Percentiles rank a stretch among this genome's conserved stretches.
Evolutionary conservation across 2,329 filamentous ascomycete species (phyloP).

Genomic region (Cryphonectria nitschkei): DNA sequence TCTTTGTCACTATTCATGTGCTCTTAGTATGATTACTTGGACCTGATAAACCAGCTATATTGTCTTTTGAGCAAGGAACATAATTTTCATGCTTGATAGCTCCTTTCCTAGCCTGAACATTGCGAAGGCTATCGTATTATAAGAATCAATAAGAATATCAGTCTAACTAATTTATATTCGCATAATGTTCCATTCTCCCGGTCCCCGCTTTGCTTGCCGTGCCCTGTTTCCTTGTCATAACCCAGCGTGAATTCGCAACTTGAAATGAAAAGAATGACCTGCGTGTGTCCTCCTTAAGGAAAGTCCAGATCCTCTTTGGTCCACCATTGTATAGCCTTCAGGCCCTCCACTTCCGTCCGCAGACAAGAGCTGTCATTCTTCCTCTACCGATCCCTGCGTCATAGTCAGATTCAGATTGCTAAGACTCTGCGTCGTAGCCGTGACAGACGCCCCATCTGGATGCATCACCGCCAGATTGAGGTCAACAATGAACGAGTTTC

Average conservation of each 20-base stretch:
- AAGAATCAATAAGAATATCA: background rate
- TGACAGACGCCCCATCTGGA: conserved; percentile 16
- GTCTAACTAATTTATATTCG: background rate
- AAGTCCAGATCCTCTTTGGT: background rate
- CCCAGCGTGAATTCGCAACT: background rate
- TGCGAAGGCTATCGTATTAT: no score
- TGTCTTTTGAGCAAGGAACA: no score
- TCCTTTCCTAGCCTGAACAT: no score
- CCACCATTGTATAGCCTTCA: background rate
- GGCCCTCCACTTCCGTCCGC: background rate
- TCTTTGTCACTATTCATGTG: no score
- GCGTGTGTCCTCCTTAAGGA: background rate
- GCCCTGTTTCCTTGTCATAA: background rate
- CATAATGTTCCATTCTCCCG: background rate
- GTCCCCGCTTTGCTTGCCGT: no score
- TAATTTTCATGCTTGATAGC: no score
- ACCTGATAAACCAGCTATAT: no score
- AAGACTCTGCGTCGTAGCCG: conserved; percentile 7
- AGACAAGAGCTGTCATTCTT: background rate
- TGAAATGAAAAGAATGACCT: background rate
- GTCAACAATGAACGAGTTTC: conserved; percentile 20
- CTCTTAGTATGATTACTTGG: no score
- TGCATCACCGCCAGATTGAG: conserved; percentile 20
- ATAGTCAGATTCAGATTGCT: conserved; percentile 7
- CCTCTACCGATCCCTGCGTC: background rate